These are phyloP conservation scores for Phytophthora cryptogea DNA, from an alignment of 352 stramenopile species.

Conservation along the genomic window DNA sequence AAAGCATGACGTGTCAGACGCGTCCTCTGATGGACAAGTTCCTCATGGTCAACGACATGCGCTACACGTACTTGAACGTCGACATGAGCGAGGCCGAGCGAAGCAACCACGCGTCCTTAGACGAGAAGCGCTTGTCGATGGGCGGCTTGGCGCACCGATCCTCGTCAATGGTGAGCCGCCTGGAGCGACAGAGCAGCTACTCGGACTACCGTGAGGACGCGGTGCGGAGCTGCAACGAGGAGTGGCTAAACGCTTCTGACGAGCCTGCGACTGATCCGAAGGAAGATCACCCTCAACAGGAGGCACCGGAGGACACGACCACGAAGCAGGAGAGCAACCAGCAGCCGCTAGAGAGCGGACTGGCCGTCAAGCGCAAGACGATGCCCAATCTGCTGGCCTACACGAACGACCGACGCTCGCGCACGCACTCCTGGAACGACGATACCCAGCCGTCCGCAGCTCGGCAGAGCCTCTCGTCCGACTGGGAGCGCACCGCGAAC, in stretches of 20 bases:
- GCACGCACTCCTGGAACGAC: slow-evolving; percentile 70
- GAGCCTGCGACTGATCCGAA: slow-evolving; percentile 28
- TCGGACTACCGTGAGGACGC: slow-evolving; percentile 41
- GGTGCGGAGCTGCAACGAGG: slow-evolving; percentile 34
- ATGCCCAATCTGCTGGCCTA: slow-evolving; percentile 65
- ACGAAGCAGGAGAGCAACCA: slow-evolving; percentile 10
- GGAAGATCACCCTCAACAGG: slow-evolving; percentile 36
- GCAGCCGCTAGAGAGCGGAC: slow-evolving; percentile 37
- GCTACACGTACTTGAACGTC: slow-evolving; percentile 88
- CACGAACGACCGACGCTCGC: slow-evolving; percentile 36
- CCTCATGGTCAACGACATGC: slow-evolving; percentile 88
- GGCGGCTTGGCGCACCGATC: slow-evolving; percentile 25
- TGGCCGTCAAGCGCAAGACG: slow-evolving; percentile 46
- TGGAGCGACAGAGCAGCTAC: slow-evolving; percentile 40
- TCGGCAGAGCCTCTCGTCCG: slow-evolving; percentile 44
- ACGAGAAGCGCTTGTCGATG: slow-evolving; percentile 32
- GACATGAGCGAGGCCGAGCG: slow-evolving; percentile 74
- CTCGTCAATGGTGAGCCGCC: slow-evolving; percentile 35
- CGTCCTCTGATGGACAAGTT: slow-evolving; percentile 86
- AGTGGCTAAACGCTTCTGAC: slow-evolving; percentile 29
- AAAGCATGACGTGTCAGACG: slow-evolving; percentile 73
- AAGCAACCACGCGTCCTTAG: slow-evolving; percentile 43
- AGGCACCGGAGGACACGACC: slow-evolving; percentile 9
- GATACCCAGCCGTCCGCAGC: slow-evolving; percentile 14
- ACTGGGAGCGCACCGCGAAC: slow-evolving; percentile 56